These are phyloP conservation scores for Aspergillus flavus DNA, from an alignment of 2,329 filamentous ascomycete species.

Conservation along the genomic window DNA sequence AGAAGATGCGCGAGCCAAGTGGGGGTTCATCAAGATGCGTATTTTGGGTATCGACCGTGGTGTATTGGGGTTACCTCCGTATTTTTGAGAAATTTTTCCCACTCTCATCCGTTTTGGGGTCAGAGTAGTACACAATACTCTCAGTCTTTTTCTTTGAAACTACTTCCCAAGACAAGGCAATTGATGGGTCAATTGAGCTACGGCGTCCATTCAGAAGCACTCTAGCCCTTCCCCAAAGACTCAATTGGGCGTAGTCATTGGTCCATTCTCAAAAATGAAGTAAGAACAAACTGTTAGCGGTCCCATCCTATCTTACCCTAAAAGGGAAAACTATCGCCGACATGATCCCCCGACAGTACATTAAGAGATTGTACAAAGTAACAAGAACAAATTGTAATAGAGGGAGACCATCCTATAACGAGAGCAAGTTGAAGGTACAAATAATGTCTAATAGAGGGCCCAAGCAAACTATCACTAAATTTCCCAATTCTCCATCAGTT, in stretches of 20 bases:
- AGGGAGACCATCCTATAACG: not conserved
- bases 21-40: conserved; percentile 18
- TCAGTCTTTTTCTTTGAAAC: not conserved
- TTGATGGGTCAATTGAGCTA: not conserved
- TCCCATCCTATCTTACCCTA: not conserved
- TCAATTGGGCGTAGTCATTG: not conserved
- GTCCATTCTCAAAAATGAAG: not conserved
- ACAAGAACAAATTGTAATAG: not conserved
- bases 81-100: not conserved
- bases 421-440: no score
- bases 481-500: no score
- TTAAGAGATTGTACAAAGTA: not conserved
- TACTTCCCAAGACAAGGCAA: not conserved
- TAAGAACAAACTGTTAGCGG: not conserved
- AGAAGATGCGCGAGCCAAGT: conserved; percentile 15
- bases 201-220: not conserved
- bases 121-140: no score
- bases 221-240: not conserved
- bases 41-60: conserved; percentile 1
- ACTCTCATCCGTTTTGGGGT: not conserved
- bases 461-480: no score
- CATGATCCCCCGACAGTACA: not conserved
- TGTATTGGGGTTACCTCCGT: conserved; percentile 5
- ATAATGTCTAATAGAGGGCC: no score
- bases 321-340: conserved; percentile 2